Percentiles rank a stretch among this genome's conserved stretches.
These are phyloP conservation scores for Nymphaea thermarum DNA, from an alignment of 164 flowering plant genomes.

Conservation along the genomic window DNA sequence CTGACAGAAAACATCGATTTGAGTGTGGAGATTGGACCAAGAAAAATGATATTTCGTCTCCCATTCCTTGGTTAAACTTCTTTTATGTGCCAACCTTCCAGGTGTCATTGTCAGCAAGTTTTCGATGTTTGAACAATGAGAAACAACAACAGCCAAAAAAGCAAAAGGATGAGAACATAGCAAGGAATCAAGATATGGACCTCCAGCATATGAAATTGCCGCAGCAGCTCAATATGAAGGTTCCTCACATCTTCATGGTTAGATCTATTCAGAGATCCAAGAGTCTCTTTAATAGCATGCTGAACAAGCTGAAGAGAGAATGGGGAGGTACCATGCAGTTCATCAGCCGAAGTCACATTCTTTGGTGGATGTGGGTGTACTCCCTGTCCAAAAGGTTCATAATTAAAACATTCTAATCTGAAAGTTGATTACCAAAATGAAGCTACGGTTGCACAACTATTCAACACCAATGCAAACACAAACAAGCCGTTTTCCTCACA, in stretches of 20 bases:
- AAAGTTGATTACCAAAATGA: neutral
- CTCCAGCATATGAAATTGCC: conserved; percentile 68
- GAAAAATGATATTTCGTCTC: no score
- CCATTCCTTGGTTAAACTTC: neutral
- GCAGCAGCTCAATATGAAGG: conserved; percentile 84
- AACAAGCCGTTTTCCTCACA: no score
- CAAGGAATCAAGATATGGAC: conserved; percentile 20
- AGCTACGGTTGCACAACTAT: neutral
- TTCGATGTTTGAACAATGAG: neutral
- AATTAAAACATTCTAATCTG: neutral
- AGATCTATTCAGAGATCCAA: conserved; percentile 66
- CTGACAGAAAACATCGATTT: neutral
- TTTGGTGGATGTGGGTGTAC: conserved; percentile 23
- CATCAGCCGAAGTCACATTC: conserved; percentile 22
- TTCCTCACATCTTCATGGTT: conserved; percentile 85
- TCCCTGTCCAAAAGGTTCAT: conserved; percentile 10
- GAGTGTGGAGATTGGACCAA: no score
- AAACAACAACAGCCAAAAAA: neutral
- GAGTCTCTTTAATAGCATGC: conserved; percentile 73
- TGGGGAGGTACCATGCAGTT: conserved; percentile 53
- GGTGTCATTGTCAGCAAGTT: neutral
- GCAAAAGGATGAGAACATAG: neutral
- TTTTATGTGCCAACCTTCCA: neutral
- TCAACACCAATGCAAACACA: no score
- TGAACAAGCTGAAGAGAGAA: conserved; percentile 84